phyloP scores from a whole-genome alignment of 306 rosid genomes.

The Trifolium fragiferum region DNA sequence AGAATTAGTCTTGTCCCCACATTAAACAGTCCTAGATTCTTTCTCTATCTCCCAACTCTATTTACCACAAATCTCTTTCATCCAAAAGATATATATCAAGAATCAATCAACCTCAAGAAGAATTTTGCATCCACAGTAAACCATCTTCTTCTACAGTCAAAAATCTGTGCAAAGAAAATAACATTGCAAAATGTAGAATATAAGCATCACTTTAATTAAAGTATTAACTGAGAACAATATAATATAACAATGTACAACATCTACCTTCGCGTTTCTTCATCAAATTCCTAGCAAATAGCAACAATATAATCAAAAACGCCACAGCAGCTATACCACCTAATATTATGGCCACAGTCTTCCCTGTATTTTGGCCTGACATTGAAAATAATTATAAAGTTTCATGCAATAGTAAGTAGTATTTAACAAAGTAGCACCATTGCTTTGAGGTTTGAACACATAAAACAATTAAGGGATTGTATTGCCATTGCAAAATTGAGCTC shows the following conservation, averaged over 20 bases:
- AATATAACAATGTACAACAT: slow-evolving; percentile 20
- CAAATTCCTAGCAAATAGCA: slow-evolving; percentile 84
- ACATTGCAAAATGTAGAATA: slow-evolving; percentile 40
- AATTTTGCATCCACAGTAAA: slow-evolving; percentile 48
- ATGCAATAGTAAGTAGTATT: neutral
- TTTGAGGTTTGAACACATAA: slow-evolving; percentile 3
- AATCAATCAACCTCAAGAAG: slow-evolving; percentile 53
- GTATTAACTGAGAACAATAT: slow-evolving; percentile 1
- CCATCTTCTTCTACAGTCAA: slow-evolving; percentile 57
- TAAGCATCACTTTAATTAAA: neutral
- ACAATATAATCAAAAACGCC: slow-evolving; percentile 77
- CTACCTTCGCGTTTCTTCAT: slow-evolving; percentile 89
- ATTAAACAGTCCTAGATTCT: slow-evolving; percentile 35
- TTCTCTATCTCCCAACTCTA: slow-evolving; percentile 46
- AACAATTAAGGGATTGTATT: slow-evolving; percentile 6
- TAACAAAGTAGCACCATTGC: slow-evolving; percentile 8
- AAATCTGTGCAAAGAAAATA: slow-evolving; percentile 70
- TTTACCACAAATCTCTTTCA: slow-evolving; percentile 57
- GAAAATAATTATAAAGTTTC: neutral
- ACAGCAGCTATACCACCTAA: slow-evolving; percentile 93
- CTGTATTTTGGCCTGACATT: slow-evolving; percentile 71
- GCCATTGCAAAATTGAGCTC: slow-evolving; percentile 21
- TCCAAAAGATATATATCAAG: slow-evolving; percentile 48
- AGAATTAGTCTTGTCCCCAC: slow-evolving; percentile 50
- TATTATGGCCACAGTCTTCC: slow-evolving; percentile 94